A percentile compares a stretch with the other conserved stretches of the same genome.
Conservation (phyloP, 2,329 filamentous ascomycete genomes). For the Volutella citrinella region DNA sequence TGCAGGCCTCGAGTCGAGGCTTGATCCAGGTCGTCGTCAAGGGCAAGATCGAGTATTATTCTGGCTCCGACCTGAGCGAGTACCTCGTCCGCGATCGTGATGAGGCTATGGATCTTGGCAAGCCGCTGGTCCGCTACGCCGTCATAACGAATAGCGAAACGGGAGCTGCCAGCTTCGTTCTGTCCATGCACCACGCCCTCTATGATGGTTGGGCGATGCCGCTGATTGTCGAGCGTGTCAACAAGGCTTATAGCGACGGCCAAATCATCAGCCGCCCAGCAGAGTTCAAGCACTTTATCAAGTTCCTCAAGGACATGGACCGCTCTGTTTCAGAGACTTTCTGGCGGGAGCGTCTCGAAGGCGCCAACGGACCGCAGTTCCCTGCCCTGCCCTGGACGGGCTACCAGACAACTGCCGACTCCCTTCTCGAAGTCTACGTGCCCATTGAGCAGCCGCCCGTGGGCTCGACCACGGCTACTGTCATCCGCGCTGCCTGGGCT, state of each 20-base stretch:
- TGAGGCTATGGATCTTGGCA: conserved; percentile 42
- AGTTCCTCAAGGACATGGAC: conserved; percentile 41
- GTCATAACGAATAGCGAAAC: conserved; percentile 33
- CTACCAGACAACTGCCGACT: conserved; percentile 50
- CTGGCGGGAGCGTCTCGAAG: conserved; percentile 45
- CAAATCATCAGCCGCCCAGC: conserved; percentile 31
- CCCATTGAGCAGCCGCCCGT: conserved; percentile 30
- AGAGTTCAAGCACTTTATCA: conserved; percentile 49
- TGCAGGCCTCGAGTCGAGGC: conserved; percentile 41
- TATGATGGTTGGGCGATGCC: conserved; percentile 58
- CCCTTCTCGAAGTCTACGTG: conserved; percentile 52
- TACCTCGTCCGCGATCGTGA: conserved; percentile 41
- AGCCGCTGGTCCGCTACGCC: conserved; percentile 44
- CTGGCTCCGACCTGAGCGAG: conserved; percentile 32
- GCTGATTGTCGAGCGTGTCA: conserved; percentile 46
- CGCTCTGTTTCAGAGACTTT: conserved; percentile 39
- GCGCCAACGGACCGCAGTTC: conserved; percentile 45
- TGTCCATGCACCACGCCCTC: conserved; percentile 53
- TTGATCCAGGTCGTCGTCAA: conserved; percentile 47
- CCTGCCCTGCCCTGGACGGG: conserved; percentile 43
- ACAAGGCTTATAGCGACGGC: conserved; percentile 40
- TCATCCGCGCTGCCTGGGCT: conserved; percentile 59
- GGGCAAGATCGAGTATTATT: conserved; percentile 34
- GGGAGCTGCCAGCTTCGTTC: conserved; percentile 42
- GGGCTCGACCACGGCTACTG: conserved; percentile 50